Percentiles rank a stretch among this genome's conserved stretches.
These are phyloP conservation scores for Phytophthora quininea DNA, from an alignment of 352 stramenopile genomes.

Conservation along the genomic window DNA sequence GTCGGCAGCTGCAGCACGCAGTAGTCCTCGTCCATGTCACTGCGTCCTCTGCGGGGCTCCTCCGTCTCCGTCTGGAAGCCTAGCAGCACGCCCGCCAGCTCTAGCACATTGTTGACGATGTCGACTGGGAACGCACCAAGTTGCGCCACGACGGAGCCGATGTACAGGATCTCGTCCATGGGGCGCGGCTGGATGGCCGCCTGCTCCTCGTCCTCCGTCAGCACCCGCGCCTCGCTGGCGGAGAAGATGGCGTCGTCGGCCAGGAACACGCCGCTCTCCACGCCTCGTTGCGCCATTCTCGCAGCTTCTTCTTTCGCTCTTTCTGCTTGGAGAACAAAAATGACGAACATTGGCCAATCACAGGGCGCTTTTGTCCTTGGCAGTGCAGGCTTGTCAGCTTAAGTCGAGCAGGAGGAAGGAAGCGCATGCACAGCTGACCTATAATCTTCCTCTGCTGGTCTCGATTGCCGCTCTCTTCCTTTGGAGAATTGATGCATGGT, in stretches of 20 bases:
- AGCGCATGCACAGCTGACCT: too few species aligned
- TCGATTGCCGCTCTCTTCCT: too few species aligned
- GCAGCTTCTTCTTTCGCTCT: conserved; percentile 12
- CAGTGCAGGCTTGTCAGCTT: too few species aligned
- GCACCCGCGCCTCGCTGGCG: conserved; percentile 14
- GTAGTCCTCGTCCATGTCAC: conserved; percentile 69
- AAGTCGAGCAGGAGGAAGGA: too few species aligned
- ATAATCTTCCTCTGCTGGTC: too few species aligned
- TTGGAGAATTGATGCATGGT: too few species aligned
- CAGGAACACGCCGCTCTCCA: conserved; percentile 40
- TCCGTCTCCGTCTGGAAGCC: conserved; percentile 48
- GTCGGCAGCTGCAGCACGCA: conserved; percentile 46
- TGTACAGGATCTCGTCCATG: conserved; percentile 48
- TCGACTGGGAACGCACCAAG: conserved; percentile 40
- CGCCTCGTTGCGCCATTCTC: conserved; percentile 18
- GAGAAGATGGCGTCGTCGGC: conserved; percentile 38
- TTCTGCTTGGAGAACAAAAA: not conserved
- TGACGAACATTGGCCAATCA: conserved; percentile 19
- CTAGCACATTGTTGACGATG: conserved; percentile 54
- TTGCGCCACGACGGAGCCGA: conserved; percentile 45
- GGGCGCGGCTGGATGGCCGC: conserved; percentile 19
- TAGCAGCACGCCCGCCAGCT: conserved; percentile 59
- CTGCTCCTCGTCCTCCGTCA: conserved; percentile 31
- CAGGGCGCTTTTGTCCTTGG: not conserved
- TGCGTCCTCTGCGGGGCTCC: conserved; percentile 29